Evolutionary conservation across 2,329 filamentous ascomycete species (phyloP).

Genomic region (Plenodomus biglobosus): DNA sequence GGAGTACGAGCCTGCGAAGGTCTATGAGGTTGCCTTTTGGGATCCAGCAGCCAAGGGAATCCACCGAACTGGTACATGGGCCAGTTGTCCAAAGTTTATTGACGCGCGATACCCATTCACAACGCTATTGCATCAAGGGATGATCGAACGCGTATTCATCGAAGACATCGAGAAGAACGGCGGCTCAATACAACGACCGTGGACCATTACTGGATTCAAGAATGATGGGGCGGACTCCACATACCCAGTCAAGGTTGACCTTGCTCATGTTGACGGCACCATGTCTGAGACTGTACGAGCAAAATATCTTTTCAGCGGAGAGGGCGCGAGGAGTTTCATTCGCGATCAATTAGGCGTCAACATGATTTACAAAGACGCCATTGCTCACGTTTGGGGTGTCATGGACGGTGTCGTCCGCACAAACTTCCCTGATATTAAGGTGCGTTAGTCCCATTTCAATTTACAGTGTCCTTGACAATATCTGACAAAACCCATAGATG

Average conservation of each 20-base stretch:
- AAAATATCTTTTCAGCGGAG: slow-evolving; percentile 65
- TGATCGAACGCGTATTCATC: slow-evolving; percentile 64
- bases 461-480: not conserved
- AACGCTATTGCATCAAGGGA: slow-evolving; percentile 62
- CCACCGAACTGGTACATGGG: slow-evolving; percentile 68
- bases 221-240: slow-evolving; percentile 63
- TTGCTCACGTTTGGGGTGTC: slow-evolving; percentile 66
- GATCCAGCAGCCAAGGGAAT: slow-evolving; percentile 60
- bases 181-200: slow-evolving; percentile 59
- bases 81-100: slow-evolving; percentile 82
- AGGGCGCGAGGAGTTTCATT: slow-evolving; percentile 63
- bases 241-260: slow-evolving; percentile 78
- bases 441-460: slow-evolving; percentile 22
- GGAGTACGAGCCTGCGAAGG: slow-evolving; percentile 81
- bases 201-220: slow-evolving; percentile 63
- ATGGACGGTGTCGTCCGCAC: slow-evolving; percentile 67
- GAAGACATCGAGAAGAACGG: slow-evolving; percentile 63
- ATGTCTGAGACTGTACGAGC: slow-evolving; percentile 64
- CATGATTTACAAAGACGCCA: slow-evolving; percentile 64
- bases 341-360: slow-evolving; percentile 67
- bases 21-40: slow-evolving; percentile 73
- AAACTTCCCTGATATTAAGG: slow-evolving; percentile 64
- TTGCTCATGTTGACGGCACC: slow-evolving; percentile 75
- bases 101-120: slow-evolving; percentile 66
- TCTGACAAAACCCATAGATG: slow-evolving; percentile 48